Conservation (phyloP, 768 basidiomycete genomes). For the Rhodotorula taiwanensis region DNA sequence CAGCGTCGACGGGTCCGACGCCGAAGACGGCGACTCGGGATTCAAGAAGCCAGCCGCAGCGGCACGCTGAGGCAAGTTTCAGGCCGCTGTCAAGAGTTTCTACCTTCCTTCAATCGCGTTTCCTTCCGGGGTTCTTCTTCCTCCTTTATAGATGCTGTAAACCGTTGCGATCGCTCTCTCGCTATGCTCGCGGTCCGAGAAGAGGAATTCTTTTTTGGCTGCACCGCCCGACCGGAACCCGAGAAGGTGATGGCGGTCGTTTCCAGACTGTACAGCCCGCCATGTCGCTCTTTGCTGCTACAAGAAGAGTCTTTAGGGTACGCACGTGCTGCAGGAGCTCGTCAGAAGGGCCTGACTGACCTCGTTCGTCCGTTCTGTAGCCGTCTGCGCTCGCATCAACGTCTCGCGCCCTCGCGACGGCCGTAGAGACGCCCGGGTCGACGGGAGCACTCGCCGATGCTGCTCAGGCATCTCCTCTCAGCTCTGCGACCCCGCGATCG, state of each 20-base stretch:
- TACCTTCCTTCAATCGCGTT: neutral
- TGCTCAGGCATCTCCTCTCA: no score
- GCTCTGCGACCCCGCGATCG: neutral
- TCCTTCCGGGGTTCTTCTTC: neutral
- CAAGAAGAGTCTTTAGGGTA: conserved; percentile 21
- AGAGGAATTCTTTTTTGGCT: no score
- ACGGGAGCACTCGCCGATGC: neutral
- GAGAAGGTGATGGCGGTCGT: neutral
- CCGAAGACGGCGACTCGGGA: neutral
- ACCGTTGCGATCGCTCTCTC: no score
- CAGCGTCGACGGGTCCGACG: neutral
- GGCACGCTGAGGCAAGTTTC: neutral
- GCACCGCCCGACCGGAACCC: neutral
- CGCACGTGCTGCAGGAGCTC: neutral
- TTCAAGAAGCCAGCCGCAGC: neutral
- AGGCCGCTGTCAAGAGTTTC: neutral
- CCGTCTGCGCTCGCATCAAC: conserved; percentile 23
- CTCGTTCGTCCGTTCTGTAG: neutral
- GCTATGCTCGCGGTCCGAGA: no score
- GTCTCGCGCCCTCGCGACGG: conserved; percentile 25
- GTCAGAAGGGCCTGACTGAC: neutral
- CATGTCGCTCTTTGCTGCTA: conserved; percentile 30
- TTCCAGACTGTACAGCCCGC: neutral
- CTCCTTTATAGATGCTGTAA: no score
- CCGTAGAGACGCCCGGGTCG: conserved; percentile 4